phyloP scores from a whole-genome alignment of 2,329 filamentous ascomycete species.

The Apiospora arundinis region DNA sequence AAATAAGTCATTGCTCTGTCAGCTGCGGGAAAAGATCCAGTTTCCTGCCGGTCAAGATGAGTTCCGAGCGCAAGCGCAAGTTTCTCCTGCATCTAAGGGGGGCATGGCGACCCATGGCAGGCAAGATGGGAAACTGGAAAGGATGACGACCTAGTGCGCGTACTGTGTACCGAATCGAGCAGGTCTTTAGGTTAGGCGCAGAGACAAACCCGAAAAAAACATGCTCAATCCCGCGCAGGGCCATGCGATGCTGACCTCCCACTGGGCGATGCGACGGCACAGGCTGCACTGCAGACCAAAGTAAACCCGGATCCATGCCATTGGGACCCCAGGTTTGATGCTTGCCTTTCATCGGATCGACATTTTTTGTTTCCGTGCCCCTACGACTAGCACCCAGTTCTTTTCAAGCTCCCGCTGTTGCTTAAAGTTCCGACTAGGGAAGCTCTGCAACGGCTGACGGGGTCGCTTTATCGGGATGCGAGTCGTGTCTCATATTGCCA shows the following conservation, averaged over 20 bases:
- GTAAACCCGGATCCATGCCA: slow-evolving; percentile 8
- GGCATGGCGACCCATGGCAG: background rate
- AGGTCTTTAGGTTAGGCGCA: slow-evolving; percentile 5
- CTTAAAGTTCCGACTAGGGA: background rate
- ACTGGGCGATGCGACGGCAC: background rate
- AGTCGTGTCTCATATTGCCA: background rate
- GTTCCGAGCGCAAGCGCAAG: background rate
- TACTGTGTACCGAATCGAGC: slow-evolving; percentile 8
- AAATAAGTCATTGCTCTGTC: background rate
- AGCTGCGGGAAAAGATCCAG: background rate
- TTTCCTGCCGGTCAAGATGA: background rate
- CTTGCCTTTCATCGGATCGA: background rate
- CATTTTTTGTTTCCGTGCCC: background rate
- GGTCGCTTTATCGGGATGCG: background rate
- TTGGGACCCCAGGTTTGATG: background rate
- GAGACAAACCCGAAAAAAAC: background rate
- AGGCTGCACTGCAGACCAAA: background rate
- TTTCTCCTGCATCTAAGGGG: background rate
- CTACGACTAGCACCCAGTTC: background rate
- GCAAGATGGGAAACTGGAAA: background rate
- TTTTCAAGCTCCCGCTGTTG: background rate
- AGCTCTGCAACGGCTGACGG: background rate
- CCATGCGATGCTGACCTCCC: background rate
- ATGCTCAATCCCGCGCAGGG: slow-evolving; percentile 16
- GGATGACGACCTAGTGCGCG: background rate